Conservation (phyloP, 768 basidiomycete species). For the Collybia mongolica region DNA sequence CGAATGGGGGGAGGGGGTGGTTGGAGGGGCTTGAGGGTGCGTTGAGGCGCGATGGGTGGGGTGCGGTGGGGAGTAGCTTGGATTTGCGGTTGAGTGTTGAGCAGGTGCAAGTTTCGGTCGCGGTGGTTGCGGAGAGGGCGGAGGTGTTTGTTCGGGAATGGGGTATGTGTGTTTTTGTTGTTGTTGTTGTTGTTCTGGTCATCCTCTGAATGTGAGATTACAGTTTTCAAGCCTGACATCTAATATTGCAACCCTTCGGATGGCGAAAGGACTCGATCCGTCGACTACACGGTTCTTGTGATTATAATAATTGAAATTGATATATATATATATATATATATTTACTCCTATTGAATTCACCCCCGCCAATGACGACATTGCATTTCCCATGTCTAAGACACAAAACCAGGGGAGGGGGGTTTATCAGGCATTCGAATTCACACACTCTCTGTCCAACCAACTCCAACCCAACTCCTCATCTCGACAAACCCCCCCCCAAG, state of each 20-base stretch:
- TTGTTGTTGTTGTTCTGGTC: background rate
- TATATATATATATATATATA: no score
- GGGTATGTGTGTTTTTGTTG: constrained; percentile 41
- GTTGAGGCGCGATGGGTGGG: constrained; percentile 42
- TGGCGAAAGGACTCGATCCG: constrained; percentile 25
- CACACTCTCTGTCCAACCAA: no score
- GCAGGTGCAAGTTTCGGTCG: constrained; percentile 56
- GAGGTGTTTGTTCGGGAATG: constrained; percentile 71
- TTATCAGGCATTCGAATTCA: no score
- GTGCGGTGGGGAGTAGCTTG: constrained; percentile 49
- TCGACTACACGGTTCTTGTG: constrained; percentile 33
- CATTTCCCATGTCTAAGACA: no score
- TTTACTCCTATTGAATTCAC: no score
- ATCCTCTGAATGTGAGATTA: no score
- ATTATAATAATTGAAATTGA: no score
- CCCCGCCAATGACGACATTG: no score
- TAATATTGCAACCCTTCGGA: constrained; percentile 33
- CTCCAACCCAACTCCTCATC: no score
- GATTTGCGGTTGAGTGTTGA: constrained; percentile 52
- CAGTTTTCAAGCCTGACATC: constrained; percentile 38
- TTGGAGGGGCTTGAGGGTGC: constrained; percentile 41
- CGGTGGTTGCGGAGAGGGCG: constrained; percentile 64
- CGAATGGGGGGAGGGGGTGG: constrained; percentile 57
- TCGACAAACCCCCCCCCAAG: no score
- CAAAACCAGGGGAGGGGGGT: no score